Evolutionary conservation across 495 filamentous ascomycete genomes (phyloP).

Genomic region (Cairneyella variabilis): DNA sequence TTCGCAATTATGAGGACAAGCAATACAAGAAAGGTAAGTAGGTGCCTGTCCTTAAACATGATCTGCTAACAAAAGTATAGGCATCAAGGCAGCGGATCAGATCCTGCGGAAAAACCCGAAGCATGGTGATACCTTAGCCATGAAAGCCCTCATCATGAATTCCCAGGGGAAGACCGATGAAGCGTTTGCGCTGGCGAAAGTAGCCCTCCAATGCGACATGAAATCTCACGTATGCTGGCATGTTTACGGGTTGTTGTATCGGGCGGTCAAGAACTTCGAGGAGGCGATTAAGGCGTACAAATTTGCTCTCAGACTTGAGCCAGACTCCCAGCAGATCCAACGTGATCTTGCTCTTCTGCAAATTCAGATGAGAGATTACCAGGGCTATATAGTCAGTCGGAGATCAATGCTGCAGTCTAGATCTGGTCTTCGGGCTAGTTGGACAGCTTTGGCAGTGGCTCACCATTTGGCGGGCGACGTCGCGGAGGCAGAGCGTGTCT

Average conservation of each 20-base stretch:
- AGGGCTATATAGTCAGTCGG: conserved; percentile 86
- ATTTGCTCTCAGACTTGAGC: conserved; percentile 86
- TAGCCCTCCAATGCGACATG: conserved; percentile 90
- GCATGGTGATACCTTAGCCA: conserved; percentile 96
- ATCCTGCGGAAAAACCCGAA: conserved; percentile 90
- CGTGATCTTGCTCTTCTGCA: conserved; percentile 90
- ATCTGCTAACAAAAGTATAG: conserved; percentile 35
- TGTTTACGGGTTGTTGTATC: conserved; percentile 94
- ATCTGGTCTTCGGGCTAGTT: conserved; percentile 79
- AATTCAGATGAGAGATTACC: conserved; percentile 94
- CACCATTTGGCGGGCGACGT: conserved; percentile 86
- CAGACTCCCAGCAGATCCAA: conserved; percentile 89
- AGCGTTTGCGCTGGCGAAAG: conserved; percentile 87
- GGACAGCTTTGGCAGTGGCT: conserved; percentile 92
- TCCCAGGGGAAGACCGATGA: conserved; percentile 85
- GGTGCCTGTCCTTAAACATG: neutral
- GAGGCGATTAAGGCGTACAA: conserved; percentile 99
- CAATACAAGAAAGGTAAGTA: conserved; percentile 88
- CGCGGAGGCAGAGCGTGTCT: conserved; percentile 79
- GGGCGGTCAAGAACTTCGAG: conserved; percentile 92
- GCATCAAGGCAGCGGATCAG: conserved; percentile 88
- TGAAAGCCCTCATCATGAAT: conserved; percentile 98
- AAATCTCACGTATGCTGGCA: conserved; percentile 99
- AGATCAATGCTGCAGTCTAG: conserved; percentile 77
- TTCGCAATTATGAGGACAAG: conserved; percentile 94